Conservation (phyloP, 345 rosid genomes). For the Balakata baccata region DNA sequence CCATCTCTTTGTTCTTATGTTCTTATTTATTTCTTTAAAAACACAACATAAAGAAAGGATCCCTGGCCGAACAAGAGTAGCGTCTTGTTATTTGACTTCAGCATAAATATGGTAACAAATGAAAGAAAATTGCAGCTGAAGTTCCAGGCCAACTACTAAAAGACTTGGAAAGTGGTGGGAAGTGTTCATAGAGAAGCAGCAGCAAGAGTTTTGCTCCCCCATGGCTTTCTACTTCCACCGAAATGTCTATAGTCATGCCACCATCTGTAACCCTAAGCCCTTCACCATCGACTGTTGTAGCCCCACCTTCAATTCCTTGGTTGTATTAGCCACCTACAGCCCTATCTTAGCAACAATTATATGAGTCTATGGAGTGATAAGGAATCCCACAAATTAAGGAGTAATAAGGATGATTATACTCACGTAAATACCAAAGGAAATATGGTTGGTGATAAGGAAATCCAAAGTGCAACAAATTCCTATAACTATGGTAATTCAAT, state of each 20-base stretch:
- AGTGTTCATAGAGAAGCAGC: conserved; percentile 95
- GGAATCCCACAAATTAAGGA: too few relatives aligned
- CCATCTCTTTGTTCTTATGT: too few relatives aligned
- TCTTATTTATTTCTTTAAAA: too few relatives aligned
- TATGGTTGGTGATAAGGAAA: too few relatives aligned
- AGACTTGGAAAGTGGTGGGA: conserved; percentile 99
- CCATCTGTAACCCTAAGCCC: conserved; percentile 72
- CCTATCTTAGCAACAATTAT: too few relatives aligned
- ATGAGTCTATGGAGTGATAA: too few relatives aligned
- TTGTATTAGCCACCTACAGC: too few relatives aligned
- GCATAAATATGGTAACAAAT: conserved; percentile 94
- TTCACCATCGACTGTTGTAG: conserved; percentile 58
- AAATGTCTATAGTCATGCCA: conserved; percentile 46
- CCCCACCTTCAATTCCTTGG: conserved; percentile 69
- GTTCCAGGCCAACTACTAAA: conserved; percentile 90
- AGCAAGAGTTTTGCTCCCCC: conserved; percentile 74
- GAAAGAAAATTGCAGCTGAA: conserved; percentile 99
- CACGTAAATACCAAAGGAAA: too few relatives aligned
- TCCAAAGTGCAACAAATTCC: too few relatives aligned
- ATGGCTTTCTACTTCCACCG: conserved; percentile 79
- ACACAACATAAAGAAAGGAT: conserved; percentile 97
- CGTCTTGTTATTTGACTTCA: conserved; percentile 82
- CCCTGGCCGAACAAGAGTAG: conserved; percentile 88
- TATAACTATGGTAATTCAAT: too few relatives aligned
- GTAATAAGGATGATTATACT: too few relatives aligned